phyloP scores from a whole-genome alignment of 768 basidiomycete species.

The Filobasidium wieringae region DNA sequence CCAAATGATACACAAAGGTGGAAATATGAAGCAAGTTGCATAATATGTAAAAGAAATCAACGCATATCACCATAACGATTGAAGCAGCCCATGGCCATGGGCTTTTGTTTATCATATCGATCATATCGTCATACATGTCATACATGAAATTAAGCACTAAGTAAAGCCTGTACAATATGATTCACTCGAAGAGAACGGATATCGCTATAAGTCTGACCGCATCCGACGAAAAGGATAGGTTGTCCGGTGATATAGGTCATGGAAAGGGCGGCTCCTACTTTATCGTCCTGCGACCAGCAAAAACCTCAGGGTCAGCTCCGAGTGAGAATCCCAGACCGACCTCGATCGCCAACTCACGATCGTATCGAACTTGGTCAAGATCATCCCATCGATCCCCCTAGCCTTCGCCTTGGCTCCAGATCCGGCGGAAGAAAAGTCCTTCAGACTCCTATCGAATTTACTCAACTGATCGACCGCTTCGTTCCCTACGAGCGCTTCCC shows the following conservation, averaged over 20 bases:
- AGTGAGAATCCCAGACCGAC: background rate
- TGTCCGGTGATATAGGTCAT: slow-evolving; percentile 99
- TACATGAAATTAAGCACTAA: slow-evolving; percentile 37
- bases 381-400: slow-evolving; percentile 93
- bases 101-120: no score
- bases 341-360: slow-evolving; percentile 49
- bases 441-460: slow-evolving; percentile 88
- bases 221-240: slow-evolving; percentile 95
- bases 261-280: slow-evolving; percentile 87
- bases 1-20: no score
- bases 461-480: slow-evolving; percentile 96
- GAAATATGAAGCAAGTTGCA: background rate
- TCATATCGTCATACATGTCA: no score
- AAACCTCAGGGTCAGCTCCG: background rate
- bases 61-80: background rate
- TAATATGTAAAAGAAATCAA: background rate
- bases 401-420: slow-evolving; percentile 24
- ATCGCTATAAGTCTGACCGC: slow-evolving; percentile 96
- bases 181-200: slow-evolving; percentile 75
- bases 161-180: slow-evolving; percentile 86
- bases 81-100: no score
- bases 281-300: slow-evolving; percentile 44
- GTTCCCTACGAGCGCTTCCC: slow-evolving; percentile 94
- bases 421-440: slow-evolving; percentile 66
- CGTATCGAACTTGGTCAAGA: slow-evolving; percentile 98